Conservation (phyloP, 805 yeast species). For the Suhomyces prunicola region DNA sequence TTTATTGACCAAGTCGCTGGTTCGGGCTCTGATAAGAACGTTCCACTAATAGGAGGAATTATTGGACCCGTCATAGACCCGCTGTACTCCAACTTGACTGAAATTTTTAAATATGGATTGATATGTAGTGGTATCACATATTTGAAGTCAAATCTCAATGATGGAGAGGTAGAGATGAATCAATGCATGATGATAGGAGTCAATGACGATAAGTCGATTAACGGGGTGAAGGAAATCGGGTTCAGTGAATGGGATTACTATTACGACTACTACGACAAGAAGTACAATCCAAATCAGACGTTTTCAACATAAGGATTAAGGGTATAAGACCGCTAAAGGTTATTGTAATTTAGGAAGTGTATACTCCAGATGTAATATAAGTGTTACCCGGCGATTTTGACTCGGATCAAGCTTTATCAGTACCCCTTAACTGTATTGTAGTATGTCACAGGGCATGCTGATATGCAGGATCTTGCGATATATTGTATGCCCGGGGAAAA, state of each 20-base stretch:
- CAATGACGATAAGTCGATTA: conserved; percentile 30
- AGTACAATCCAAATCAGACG: neutral
- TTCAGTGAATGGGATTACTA: conserved; percentile 38
- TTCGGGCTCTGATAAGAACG: neutral
- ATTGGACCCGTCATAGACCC: conserved; percentile 54
- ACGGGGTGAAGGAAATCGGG: conserved; percentile 42
- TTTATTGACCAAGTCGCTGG: conserved; percentile 41
- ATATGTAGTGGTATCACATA: conserved; percentile 54
- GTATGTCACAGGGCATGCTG: neutral
- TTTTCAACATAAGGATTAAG: neutral
- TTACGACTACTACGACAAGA: conserved; percentile 31
- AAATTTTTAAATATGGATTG: conserved; percentile 54
- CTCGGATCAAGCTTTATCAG: neutral
- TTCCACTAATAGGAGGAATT: conserved; percentile 44
- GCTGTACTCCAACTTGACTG: conserved; percentile 48
- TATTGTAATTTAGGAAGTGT: neutral
- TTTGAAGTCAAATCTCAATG: conserved; percentile 33
- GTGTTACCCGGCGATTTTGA: neutral
- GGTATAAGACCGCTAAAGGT: neutral
- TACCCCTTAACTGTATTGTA: neutral
- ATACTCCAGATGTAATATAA: neutral
- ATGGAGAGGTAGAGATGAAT: conserved; percentile 23
- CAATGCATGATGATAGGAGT: conserved; percentile 38
- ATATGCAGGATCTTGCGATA: neutral
- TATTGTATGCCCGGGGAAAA: neutral